Conservation (phyloP, 257 asterid species). For the Cruciata laevipes region DNA sequence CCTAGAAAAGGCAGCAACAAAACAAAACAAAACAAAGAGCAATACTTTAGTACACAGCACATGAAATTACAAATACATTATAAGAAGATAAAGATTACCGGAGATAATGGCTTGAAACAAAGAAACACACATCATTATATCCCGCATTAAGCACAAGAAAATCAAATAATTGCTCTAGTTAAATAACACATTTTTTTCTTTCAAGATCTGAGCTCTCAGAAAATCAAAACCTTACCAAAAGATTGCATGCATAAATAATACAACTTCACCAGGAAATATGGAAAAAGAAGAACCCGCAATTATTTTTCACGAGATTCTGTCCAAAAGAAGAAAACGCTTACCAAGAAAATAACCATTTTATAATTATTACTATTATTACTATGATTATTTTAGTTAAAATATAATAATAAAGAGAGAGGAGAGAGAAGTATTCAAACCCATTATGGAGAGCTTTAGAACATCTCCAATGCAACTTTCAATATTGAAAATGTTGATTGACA, state of each 20-base stretch:
- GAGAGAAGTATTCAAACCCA: not conserved
- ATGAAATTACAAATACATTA: not conserved
- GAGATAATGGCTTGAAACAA: too few species aligned
- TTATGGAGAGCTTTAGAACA: not conserved
- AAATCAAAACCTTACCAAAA: constrained; percentile 30
- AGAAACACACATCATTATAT: constrained; percentile 39
- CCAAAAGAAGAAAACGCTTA: not conserved
- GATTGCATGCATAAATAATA: constrained; percentile 17
- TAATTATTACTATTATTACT: too few species aligned
- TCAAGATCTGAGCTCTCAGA: constrained; percentile 25
- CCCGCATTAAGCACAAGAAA: constrained; percentile 31
- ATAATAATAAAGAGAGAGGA: not conserved
- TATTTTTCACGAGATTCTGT: not conserved
- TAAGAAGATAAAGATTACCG: constrained; percentile 8
- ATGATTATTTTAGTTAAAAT: too few species aligned
- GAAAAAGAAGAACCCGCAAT: not conserved
- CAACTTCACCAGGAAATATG: not conserved
- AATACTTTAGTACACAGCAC: constrained; percentile 26
- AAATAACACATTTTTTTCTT: not conserved
- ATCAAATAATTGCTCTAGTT: constrained; percentile 27
- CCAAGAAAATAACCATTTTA: not conserved
- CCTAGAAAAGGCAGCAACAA: constrained; percentile 33
- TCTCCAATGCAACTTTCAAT: too few species aligned
- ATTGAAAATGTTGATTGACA: too few species aligned
- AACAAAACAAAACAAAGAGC: constrained; percentile 9